Evolutionary conservation across 2,329 filamentous ascomycete species (phyloP), one percentile per base, ranked within the genome.

Genomic region (Orbilia oligospora): DNA sequence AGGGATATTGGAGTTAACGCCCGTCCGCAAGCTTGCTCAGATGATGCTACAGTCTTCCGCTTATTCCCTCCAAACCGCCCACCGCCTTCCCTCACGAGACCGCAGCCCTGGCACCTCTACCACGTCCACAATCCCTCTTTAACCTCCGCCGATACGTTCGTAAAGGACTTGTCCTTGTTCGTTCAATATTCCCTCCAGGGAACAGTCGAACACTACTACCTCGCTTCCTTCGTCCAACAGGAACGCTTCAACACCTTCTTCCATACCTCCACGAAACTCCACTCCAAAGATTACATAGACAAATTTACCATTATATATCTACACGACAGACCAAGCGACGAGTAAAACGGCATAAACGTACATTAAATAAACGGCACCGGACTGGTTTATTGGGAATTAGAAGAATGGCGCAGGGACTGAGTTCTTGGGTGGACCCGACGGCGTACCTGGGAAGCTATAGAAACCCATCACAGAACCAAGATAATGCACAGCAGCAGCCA

Each of bases 161-260:
- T 44, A 66, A 30, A 64, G 55, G 69, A 46, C 30, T 73, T 12
- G 55, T 38, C 46, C 58, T 79, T 46, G 48, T 69, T 36, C 66
- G 76, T 22, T 69, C 70, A 18, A 41, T 79, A 48, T 64, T 79
- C 41, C 76, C 69, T 30, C 69, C 76, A 9, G 69, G 63, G 58
- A 69, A 64, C 36, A 55, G 69, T 33, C 69, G 76, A 65, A 61
- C 64, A 20, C 12, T 71, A 44, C 63, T 79, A 27, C 76, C 76
- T 72, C 76, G 76, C 48, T 73, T 72, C 76, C 64, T 79, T 49
- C 69, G 69, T 22, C 76, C 76, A 41, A 70, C 69, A 72, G 48
- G 44, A 64, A 70, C 46, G 30, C 18, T 10, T 5, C 76, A 24
- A 51, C 61, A 38, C 5, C 55, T 66, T 12, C 55, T 66, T 38